Evolutionary conservation across 2,329 filamentous ascomycete genomes (phyloP), one percentile per base, ranked within the genome.

Genomic region (Ophiocordyceps polyrhachis-furcata): DNA sequence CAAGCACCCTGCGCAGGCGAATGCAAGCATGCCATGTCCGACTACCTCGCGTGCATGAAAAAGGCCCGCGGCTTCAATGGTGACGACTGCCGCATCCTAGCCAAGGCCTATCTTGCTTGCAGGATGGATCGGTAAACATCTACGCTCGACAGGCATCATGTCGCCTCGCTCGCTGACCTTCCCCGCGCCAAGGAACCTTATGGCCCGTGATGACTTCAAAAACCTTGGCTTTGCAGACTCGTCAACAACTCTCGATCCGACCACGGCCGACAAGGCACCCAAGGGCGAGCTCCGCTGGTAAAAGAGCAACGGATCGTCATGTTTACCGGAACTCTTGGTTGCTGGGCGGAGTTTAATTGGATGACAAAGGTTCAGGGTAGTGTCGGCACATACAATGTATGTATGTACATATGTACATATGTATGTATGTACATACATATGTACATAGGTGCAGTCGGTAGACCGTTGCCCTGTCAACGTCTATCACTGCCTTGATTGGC

Each of bases 161-260:
- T 8, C 17, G 40, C 13, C 11, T 17, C 2, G 5, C 11, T 17
- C 2, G 5, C 12, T 8, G 37, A 31, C 31, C n/a, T 44, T 45
- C 40, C 37, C 43, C 43, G 12, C 29, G 19, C 19, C 42, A 43
- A 87, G 87, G 53, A 95, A 96, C 58, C 68, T 98, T 29, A 98
- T 98, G 91, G 88, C 88, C 8, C 85, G 76, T 53, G 91, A 98
- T 57, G 84, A 93, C 48, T 91, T 96, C 63, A 86, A 83, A 62
- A 98, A 98, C 57, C 68, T 98, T 38, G 91, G 91, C 0, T 91
- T 93, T 45, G 46, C 50, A 28, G 52, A 52, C 41, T 46, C 49
- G 44, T 46, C 48, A 15, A 44, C 46, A 49, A 41, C 43, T 43
- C 14, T 41, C 48, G 43, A 49, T 52, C 48, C 53, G 48, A 38